Percentiles rank a stretch among this genome's conserved stretches.
phyloP scores from a whole-genome alignment of 495 filamentous ascomycete genomes.

The Glonium stellatum region DNA sequence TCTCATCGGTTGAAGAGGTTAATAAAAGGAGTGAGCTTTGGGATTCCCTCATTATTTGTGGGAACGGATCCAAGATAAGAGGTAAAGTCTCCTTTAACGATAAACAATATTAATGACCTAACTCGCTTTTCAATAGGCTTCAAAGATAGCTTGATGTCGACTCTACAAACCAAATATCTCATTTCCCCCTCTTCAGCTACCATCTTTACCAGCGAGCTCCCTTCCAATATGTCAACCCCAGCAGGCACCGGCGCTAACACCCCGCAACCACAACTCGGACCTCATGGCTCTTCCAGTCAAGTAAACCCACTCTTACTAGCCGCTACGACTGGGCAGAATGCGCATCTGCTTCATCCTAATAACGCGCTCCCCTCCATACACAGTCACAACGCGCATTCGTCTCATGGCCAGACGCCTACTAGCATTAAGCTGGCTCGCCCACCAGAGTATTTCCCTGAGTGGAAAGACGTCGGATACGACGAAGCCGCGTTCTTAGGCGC shows the following conservation, averaged over 20 bases:
- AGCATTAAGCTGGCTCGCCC: constrained; percentile 70
- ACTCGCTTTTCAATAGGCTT: constrained; percentile 46
- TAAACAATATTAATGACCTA: background rate
- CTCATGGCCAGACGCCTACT: constrained; percentile 82
- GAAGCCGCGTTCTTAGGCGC: constrained; percentile 62
- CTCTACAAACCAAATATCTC: constrained; percentile 72
- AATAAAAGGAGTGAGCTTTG: constrained; percentile 77
- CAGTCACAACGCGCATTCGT: constrained; percentile 55
- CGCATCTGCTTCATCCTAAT: constrained; percentile 40
- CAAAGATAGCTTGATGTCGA: constrained; percentile 76
- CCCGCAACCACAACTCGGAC: constrained; percentile 59
- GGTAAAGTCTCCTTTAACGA: constrained; percentile 42
- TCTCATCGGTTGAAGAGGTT: constrained; percentile 70
- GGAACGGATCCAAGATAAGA: constrained; percentile 76
- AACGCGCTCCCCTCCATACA: constrained; percentile 32
- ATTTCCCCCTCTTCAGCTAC: constrained; percentile 85
- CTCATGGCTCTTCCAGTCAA: constrained; percentile 40
- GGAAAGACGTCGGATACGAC: constrained; percentile 70
- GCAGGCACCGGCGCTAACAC: constrained; percentile 87
- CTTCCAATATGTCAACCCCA: constrained; percentile 83
- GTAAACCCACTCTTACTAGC: constrained; percentile 91
- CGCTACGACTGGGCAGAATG: constrained; percentile 63
- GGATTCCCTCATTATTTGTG: constrained; percentile 82
- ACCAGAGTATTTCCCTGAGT: constrained; percentile 88
- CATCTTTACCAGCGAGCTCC: constrained; percentile 94